Evolutionary conservation across 1,284 basidiomycete species (phyloP), one percentile per base, ranked within the genome.

Genomic region (Dichomitus squalens): DNA sequence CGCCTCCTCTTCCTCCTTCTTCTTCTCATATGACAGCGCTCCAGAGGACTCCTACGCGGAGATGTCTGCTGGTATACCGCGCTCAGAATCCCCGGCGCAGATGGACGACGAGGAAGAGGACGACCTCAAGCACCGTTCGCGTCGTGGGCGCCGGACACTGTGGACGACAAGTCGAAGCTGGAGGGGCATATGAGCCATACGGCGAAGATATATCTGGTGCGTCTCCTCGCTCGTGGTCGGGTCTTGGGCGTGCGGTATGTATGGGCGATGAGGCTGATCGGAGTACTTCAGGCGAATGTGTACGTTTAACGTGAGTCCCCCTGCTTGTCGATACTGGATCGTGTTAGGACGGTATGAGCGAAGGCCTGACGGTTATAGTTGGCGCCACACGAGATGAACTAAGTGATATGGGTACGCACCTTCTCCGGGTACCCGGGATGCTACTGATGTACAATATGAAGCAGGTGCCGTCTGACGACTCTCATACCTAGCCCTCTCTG

Each of bases 381-480:
- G 73, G 80, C 85, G 20, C 85, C 85, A 11, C 86, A 87, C 69
- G 81, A 88, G 67, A 88, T 85, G 83, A 89, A 88, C 70, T 76
- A 84, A 66, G 81, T 84, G 38, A 88, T 89, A 85, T 84, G 69
- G 49, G 81, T 71, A 9, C 12, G n/a, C 7, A 18, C n/a, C n/a
- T n/a, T 14, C 21, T n/a, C n/a, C 5, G 11, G 6, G 18, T 29
- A n/a, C n/a, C n/a, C n/a, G n/a, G n/a, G n/a, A n/a, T n/a, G 3
- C 4, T 25, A 34, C 43, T 46, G 12, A 52, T 29, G n/a, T 36
- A 6, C 7, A 2, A 16, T 44, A 39, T 20, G 23, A n/a, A n/a
- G 1, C 51, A 79, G 77, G 78, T 79, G 80, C 23, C 78, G 81
- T n/a, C 71, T 87, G 41, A 86, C 85, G 6, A 64, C 87, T n/a